Evolutionary conservation across 192 early-diverging fungal species (phyloP).

Genomic region (Mortierella alpina): DNA sequence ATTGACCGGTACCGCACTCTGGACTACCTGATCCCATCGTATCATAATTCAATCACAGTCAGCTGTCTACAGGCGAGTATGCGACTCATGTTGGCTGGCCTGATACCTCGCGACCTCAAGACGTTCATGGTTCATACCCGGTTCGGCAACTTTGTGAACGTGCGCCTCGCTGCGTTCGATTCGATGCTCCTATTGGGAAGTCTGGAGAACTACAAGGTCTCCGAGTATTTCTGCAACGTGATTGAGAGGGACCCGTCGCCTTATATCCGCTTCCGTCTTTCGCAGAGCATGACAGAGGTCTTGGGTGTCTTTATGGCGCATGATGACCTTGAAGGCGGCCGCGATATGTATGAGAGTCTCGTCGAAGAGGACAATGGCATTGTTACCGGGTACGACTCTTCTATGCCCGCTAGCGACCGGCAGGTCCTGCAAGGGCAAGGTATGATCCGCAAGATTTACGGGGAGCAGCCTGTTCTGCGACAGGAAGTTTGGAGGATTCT

Average conservation of each 20-base stretch:
- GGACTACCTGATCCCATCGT: slow-evolving; percentile 87
- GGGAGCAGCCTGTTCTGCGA: slow-evolving; percentile 35
- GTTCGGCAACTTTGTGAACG: slow-evolving; percentile 75
- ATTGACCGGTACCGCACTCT: slow-evolving; percentile 81
- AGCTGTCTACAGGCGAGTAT: slow-evolving; percentile 79
- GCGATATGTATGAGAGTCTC: slow-evolving; percentile 50
- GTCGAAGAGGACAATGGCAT: slow-evolving; percentile 60
- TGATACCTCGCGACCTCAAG: slow-evolving; percentile 73
- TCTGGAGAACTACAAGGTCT: slow-evolving; percentile 54
- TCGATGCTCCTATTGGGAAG: slow-evolving; percentile 81
- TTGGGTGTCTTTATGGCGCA: slow-evolving; percentile 58
- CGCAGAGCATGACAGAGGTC: slow-evolving; percentile 58
- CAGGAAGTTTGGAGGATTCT: slow-evolving; percentile 38
- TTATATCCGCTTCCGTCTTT: slow-evolving; percentile 68
- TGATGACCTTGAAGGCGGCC: slow-evolving; percentile 7
- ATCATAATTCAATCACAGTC: slow-evolving; percentile 87
- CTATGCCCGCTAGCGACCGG: slow-evolving; percentile 17
- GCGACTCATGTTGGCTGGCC: slow-evolving; percentile 73
- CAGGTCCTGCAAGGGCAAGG: slow-evolving; percentile 17
- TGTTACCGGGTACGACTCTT: slow-evolving; percentile 38
- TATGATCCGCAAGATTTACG: slow-evolving; percentile 35
- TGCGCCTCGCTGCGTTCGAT: slow-evolving; percentile 81
- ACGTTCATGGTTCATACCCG: slow-evolving; percentile 81
- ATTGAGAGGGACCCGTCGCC: slow-evolving; percentile 73
- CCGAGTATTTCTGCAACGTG: slow-evolving; percentile 69